These are phyloP conservation scores for Tremella yokohamensis DNA, from an alignment of 768 basidiomycete genomes.

Conservation along the genomic window DNA sequence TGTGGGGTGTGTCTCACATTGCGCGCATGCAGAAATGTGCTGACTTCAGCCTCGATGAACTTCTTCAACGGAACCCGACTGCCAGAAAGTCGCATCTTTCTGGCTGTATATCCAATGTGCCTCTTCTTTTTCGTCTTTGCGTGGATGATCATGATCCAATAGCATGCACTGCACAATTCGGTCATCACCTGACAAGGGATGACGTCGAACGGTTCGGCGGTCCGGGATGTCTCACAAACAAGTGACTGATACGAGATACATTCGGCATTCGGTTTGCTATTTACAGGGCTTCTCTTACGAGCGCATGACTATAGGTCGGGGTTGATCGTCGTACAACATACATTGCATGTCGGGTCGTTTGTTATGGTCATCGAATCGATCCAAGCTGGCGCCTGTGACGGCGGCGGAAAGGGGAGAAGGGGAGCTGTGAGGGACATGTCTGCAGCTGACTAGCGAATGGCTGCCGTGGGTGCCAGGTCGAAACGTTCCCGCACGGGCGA, in stretches of 20 bases:
- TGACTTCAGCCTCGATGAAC: conserved; percentile 73
- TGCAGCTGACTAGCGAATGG: too few relatives aligned
- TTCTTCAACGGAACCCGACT: conserved; percentile 94
- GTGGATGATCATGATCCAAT: conserved; percentile 97
- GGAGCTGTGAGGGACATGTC: too few relatives aligned
- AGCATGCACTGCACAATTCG: conserved; percentile 1
- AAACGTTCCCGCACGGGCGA: too few relatives aligned
- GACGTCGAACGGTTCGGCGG: too few relatives aligned
- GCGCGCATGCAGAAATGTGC: background rate
- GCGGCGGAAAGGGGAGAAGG: too few relatives aligned
- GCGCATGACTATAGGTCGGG: background rate
- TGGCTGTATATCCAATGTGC: conserved; percentile 92
- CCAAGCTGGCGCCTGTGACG: too few relatives aligned
- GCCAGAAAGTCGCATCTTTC: conserved; percentile 78
- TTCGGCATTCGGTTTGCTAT: background rate
- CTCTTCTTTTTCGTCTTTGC: conserved; percentile 91
- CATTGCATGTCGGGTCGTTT: too few relatives aligned
- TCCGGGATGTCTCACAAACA: too few relatives aligned
- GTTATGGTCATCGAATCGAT: too few relatives aligned
- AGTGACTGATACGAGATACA: background rate
- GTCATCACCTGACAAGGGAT: too few relatives aligned
- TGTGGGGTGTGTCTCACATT: conserved; percentile 74
- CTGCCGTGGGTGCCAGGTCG: too few relatives aligned
- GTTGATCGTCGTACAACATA: background rate
- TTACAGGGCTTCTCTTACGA: background rate